Evolutionary conservation across 192 early-diverging fungal species (phyloP).

Genomic region (Coemansia guatemalensis): DNA sequence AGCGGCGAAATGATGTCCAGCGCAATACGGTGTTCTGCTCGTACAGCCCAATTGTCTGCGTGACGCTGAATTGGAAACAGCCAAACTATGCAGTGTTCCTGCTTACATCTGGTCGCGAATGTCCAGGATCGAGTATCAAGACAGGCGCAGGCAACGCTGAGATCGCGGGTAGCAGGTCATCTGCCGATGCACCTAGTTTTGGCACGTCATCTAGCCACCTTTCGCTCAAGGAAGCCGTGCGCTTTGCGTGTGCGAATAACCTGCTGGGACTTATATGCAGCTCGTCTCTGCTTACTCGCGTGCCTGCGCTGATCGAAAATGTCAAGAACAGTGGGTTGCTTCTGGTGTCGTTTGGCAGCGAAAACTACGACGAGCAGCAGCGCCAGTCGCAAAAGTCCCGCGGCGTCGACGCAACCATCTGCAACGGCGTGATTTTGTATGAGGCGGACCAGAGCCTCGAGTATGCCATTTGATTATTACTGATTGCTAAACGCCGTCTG

Average conservation of each 20-base stretch:
- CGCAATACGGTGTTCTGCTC: conserved; percentile 83
- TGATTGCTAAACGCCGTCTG: not conserved
- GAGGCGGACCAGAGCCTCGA: conserved; percentile 32
- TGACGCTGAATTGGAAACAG: conserved; percentile 98
- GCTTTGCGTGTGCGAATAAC: conserved; percentile 90
- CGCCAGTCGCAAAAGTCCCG: conserved; percentile 72
- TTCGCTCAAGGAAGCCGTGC: conserved; percentile 91
- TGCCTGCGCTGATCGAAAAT: conserved; percentile 85
- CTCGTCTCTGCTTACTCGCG: conserved; percentile 86
- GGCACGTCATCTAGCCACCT: conserved; percentile 25
- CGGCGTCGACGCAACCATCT: conserved; percentile 92
- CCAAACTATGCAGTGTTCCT: conserved; percentile 98
- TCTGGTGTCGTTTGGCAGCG: conserved; percentile 84
- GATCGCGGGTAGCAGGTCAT: not conserved
- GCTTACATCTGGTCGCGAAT: conserved; percentile 72
- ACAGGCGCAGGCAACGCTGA: conserved; percentile 21
- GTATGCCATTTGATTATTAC: conserved; percentile 33
- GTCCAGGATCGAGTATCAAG: conserved; percentile 2
- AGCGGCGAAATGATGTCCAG: conserved; percentile 28
- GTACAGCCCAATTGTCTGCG: conserved; percentile 89
- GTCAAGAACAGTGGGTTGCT: conserved; percentile 93
- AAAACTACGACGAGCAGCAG: conserved; percentile 64
- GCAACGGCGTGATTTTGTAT: conserved; percentile 62
- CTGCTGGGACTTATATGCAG: conserved; percentile 91
- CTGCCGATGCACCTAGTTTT: conserved; percentile 36